Conservation (phyloP, 257 asterid species). For the Nicotiana knightiana region DNA sequence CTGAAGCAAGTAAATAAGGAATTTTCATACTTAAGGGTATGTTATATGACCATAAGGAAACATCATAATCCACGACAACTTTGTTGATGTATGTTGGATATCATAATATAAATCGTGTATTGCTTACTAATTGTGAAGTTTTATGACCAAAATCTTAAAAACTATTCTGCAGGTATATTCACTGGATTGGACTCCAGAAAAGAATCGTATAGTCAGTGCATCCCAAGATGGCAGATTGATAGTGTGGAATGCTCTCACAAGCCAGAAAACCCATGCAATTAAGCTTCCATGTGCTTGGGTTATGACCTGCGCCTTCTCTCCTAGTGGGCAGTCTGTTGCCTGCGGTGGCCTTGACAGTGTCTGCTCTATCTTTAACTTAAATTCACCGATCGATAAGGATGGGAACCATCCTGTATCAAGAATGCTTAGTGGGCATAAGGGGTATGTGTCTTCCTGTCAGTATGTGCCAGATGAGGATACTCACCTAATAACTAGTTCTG, state of each 20-base stretch:
- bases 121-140: background rate
- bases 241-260: conserved; percentile 98
- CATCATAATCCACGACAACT: background rate
- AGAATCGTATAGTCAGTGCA: conserved; percentile 93
- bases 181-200: conserved; percentile 96
- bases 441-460: conserved; percentile 92
- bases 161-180: conserved; percentile 64
- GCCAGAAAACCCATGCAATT: conserved; percentile 94
- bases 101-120: background rate
- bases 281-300: conserved; percentile 98
- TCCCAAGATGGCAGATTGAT: conserved; percentile 97
- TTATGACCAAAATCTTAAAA: conserved; percentile 12
- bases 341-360: conserved; percentile 98
- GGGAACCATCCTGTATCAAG: conserved; percentile 78
- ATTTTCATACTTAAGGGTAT: background rate
- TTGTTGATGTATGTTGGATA: background rate
- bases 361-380: conserved; percentile 89
- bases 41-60: background rate
- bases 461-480: conserved; percentile 92
- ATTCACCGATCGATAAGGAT: conserved; percentile 73
- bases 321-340: conserved; percentile 88
- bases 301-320: conserved; percentile 97
- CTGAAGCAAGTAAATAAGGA: background rate
- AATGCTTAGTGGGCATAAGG: conserved; percentile 91
- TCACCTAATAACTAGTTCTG: conserved; percentile 87